These are phyloP conservation scores for Leishmania mexicana DNA, from an alignment of 208 protist genomes.

Conservation along the genomic window DNA sequence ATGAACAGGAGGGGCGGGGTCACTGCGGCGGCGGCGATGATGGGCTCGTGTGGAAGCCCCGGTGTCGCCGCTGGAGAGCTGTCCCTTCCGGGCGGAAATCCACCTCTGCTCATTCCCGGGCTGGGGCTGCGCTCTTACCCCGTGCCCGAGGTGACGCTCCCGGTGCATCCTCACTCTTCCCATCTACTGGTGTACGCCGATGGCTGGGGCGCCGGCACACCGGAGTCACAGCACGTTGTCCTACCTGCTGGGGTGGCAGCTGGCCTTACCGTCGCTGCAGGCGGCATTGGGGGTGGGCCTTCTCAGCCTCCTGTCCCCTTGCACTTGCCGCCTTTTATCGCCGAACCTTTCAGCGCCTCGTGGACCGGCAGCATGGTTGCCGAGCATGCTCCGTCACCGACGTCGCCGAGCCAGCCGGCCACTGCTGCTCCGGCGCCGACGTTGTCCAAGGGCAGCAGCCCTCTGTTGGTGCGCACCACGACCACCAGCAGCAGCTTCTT, in stretches of 20 bases:
- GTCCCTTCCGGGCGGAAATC: background rate
- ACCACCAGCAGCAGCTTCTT: conserved; percentile 22
- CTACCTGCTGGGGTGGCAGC: background rate
- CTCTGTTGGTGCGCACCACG: conserved; percentile 26
- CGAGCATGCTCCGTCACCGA: conserved; percentile 10
- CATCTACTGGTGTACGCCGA: background rate
- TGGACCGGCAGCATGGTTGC: conserved; percentile 19
- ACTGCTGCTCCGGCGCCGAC: background rate
- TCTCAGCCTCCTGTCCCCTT: background rate
- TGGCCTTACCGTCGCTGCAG: background rate
- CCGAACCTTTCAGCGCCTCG: background rate
- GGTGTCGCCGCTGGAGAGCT: background rate
- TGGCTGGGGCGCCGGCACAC: background rate
- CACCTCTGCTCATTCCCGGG: conserved; percentile 38
- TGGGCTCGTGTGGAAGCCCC: background rate
- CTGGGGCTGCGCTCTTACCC: conserved; percentile 45
- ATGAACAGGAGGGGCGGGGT: background rate
- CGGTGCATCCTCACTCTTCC: conserved; percentile 17
- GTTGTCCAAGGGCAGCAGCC: conserved; percentile 13
- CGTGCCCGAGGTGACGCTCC: conserved; percentile 35
- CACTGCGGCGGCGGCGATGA: background rate
- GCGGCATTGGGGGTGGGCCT: background rate
- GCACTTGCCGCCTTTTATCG: background rate
- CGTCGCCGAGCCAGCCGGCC: background rate
- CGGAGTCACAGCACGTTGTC: background rate